Percentiles rank a stretch among this genome's conserved stretches.
Conservation (phyloP, 192 early-diverging fungal species). For the Podila clonocystis region DNA sequence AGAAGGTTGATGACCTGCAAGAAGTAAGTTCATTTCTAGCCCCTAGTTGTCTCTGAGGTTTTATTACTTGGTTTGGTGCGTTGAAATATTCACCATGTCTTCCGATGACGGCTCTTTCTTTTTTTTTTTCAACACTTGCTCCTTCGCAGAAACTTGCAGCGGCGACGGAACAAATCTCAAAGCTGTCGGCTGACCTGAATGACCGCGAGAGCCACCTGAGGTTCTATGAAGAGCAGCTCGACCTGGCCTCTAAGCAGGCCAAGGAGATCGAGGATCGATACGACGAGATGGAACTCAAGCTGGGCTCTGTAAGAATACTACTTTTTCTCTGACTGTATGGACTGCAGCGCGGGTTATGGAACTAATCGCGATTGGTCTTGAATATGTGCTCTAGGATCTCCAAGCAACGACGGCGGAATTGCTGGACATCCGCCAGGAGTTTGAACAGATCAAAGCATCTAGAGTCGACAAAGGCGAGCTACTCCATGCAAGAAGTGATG, state of each 20-base stretch:
- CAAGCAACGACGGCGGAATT: constrained; percentile 33
- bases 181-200: constrained; percentile 31
- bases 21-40: constrained; percentile 33
- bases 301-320: constrained; percentile 30
- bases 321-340: neutral
- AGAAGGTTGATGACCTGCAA: constrained; percentile 37
- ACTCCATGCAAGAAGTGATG: constrained; percentile 34
- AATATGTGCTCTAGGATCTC: constrained; percentile 17
- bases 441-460: constrained; percentile 43
- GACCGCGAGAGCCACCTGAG: constrained; percentile 48
- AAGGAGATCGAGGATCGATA: constrained; percentile 53
- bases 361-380: neutral
- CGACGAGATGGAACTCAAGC: constrained; percentile 47
- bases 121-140: neutral
- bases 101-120: neutral
- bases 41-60: neutral
- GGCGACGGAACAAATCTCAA: constrained; percentile 38
- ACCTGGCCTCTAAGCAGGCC: constrained; percentile 31
- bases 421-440: constrained; percentile 36
- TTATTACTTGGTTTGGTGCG: neutral
- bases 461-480: constrained; percentile 41
- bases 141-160: constrained; percentile 30
- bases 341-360: neutral
- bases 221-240: constrained; percentile 49
- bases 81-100: neutral